Conservation (phyloP, 129 eudicot genomes). For the Chrysanthemum makinoi region DNA sequence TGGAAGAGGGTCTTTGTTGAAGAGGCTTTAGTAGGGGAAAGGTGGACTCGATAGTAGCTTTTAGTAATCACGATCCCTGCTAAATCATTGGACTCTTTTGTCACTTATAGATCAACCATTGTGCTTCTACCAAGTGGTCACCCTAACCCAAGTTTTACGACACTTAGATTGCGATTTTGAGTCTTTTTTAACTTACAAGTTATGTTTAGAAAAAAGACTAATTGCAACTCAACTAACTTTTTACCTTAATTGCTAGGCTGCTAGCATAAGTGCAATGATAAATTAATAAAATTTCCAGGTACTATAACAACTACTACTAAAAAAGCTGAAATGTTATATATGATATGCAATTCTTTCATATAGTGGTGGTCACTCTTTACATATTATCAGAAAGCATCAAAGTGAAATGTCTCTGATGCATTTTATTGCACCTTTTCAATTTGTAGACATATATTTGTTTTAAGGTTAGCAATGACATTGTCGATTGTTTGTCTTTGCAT, state of each 20-base stretch:
- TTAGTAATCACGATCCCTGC: constrained; percentile 17
- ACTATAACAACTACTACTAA: too few species aligned
- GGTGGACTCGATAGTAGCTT: constrained; percentile 35
- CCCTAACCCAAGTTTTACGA: neutral
- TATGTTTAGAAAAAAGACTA: neutral
- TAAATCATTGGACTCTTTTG: constrained; percentile 35
- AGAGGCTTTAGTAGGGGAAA: constrained; percentile 32
- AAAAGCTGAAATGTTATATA: too few species aligned
- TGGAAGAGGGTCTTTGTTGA: constrained; percentile 33
- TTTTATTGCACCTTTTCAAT: neutral
- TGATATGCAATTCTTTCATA: neutral
- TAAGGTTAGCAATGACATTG: neutral
- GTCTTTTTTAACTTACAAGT: neutral
- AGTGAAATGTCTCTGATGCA: constrained; percentile 4
- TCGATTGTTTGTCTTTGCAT: neutral
- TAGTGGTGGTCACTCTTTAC: neutral
- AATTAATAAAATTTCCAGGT: too few species aligned
- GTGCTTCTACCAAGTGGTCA: constrained; percentile 34
- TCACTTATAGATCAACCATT: constrained; percentile 32
- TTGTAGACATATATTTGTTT: neutral
- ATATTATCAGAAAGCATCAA: constrained; percentile 1
- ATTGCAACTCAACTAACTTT: too few species aligned
- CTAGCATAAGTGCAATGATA: too few species aligned
- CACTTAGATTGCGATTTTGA: too few species aligned
- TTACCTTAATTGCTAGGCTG: too few species aligned